A percentile compares a stretch with the other conserved stretches of the same genome.
phyloP scores from a whole-genome alignment of 371 early-diverging fungal genomes.

The Mortierella sp. region DNA sequence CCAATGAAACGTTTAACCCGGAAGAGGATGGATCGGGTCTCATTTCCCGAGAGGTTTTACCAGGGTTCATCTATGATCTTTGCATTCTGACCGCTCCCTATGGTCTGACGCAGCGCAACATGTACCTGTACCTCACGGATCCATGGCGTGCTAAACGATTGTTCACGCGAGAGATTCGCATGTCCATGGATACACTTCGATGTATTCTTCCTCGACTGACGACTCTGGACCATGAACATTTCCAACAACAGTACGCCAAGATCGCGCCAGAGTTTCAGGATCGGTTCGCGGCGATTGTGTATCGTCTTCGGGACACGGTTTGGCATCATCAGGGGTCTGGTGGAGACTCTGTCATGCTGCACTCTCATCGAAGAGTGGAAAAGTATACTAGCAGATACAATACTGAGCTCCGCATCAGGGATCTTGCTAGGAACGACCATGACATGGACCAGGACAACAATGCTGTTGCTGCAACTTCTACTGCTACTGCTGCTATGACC shows the following conservation, averaged over 20 bases:
- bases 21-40: no score
- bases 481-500: no score
- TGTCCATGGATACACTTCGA: constrained; percentile 1
- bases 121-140: constrained; percentile 24
- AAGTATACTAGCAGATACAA: constrained; percentile 36
- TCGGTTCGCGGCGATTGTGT: constrained; percentile 21
- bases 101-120: constrained; percentile 5
- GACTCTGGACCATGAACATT: constrained; percentile 25
- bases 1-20: background rate
- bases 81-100: constrained; percentile 31
- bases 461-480: no score
- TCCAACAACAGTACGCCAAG: constrained; percentile 19
- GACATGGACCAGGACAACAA: no score
- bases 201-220: constrained; percentile 15
- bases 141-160: constrained; percentile 26
- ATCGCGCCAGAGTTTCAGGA: constrained; percentile 34
- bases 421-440: no score
- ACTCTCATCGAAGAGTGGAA: constrained; percentile 11
- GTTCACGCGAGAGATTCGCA: constrained; percentile 24
- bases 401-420: no score
- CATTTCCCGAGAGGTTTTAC: no score
- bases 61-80: constrained; percentile 7
- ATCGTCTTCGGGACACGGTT: constrained; percentile 11
- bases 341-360: constrained; percentile 3
- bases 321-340: constrained; percentile 28